Conservation (phyloP, 108 stramenopile genomes). For the Cyclotella kingstonii region DNA sequence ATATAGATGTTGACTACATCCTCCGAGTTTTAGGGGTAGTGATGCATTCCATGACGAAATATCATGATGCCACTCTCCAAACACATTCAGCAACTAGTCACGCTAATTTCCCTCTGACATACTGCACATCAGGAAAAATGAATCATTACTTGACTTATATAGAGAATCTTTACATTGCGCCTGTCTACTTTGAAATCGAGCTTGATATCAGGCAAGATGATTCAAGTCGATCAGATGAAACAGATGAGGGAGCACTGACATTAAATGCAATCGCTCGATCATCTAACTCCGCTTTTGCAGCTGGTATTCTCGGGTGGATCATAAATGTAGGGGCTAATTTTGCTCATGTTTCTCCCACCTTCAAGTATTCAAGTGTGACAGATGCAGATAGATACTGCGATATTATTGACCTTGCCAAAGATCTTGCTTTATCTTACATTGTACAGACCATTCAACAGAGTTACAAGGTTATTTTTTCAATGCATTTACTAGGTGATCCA, state of each 20-base stretch:
- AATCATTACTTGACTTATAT: conserved; percentile 28
- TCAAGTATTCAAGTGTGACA: conserved; percentile 19
- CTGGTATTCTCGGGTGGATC: conserved; percentile 39
- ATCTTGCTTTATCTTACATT: conserved; percentile 26
- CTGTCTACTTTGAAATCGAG: conserved; percentile 30
- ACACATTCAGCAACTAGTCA: not conserved
- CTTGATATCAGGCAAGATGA: conserved; percentile 42
- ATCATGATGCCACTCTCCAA: conserved; percentile 4
- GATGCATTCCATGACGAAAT: conserved; percentile 30
- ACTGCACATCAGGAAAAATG: conserved; percentile 18
- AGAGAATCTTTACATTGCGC: conserved; percentile 40
- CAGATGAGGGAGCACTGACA: conserved; percentile 17
- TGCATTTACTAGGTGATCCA: conserved; percentile 45
- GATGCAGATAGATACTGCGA: conserved; percentile 40
- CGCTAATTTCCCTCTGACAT: conserved; percentile 21
- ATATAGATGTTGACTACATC: conserved; percentile 45
- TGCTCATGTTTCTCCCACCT: conserved; percentile 49
- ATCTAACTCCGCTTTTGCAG: conserved; percentile 24
- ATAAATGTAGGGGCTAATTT: conserved; percentile 49
- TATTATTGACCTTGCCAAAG: conserved; percentile 26
- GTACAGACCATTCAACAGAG: conserved; percentile 34
- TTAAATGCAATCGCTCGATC: conserved; percentile 38
- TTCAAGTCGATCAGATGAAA: conserved; percentile 5
- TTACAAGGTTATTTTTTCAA: conserved; percentile 41
- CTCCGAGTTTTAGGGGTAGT: conserved; percentile 34